These are phyloP conservation scores for Effrenium voratum DNA, from an alignment of 73 alveolate genomes.

Conservation along the genomic window DNA sequence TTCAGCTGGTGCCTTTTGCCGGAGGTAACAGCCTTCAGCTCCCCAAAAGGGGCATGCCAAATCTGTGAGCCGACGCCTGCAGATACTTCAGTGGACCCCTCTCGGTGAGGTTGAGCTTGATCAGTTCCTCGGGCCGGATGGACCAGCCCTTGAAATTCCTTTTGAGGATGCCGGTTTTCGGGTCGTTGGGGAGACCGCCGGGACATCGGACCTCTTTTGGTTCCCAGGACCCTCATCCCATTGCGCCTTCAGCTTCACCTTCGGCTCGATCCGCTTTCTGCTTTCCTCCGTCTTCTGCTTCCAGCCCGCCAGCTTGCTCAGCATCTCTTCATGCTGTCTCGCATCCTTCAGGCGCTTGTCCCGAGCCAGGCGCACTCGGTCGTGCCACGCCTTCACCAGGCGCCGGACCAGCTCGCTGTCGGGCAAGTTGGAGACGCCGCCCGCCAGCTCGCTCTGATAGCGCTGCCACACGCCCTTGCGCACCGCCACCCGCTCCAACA, in stretches of 20 bases:
- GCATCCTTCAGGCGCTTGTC: conserved; percentile 65
- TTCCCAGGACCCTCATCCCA: too few relatives aligned
- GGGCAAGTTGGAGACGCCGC: conserved; percentile 29
- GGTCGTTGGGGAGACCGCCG: too few relatives aligned
- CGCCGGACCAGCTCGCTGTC: conserved; percentile 85
- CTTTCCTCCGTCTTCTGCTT: conserved; percentile 55
- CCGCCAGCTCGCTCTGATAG: conserved; percentile 81
- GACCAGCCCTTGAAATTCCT: too few relatives aligned
- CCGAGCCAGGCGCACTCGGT: conserved; percentile 43
- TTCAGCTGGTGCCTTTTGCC: not conserved
- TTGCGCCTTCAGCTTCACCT: conserved; percentile 44
- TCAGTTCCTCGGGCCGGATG: conserved; percentile 38
- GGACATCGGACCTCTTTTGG: too few relatives aligned
- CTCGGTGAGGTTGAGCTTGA: conserved; percentile 62
- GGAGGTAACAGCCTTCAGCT: not conserved
- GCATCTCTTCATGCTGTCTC: conserved; percentile 62
- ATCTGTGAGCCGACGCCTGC: not conserved
- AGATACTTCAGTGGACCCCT: conserved; percentile 73
- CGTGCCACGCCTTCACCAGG: conserved; percentile 71
- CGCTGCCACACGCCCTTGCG: conserved; percentile 92
- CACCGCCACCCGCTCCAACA: conserved; percentile 89
- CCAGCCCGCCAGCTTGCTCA: conserved; percentile 10
- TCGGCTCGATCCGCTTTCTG: conserved; percentile 38
- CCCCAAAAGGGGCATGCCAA: not conserved
- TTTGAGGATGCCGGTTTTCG: too few relatives aligned